Evolutionary conservation across 2,329 filamentous ascomycete species (phyloP).

Genomic region (Pseudogymnoascus sp.): DNA sequence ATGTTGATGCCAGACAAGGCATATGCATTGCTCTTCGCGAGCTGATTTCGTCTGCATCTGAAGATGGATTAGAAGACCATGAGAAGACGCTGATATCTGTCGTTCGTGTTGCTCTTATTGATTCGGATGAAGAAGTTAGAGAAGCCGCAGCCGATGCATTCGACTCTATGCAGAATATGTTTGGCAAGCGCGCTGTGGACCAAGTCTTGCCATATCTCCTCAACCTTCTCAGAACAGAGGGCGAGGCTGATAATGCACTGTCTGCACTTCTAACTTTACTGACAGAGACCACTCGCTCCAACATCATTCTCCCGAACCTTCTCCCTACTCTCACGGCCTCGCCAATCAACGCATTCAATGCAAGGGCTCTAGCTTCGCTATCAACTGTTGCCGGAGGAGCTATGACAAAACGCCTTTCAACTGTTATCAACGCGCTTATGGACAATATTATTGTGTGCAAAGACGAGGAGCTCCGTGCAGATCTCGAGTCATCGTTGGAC

Average conservation of each 20-base stretch:
- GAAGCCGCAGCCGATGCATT: slow-evolving; percentile 97
- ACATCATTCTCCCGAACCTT: slow-evolving; percentile 92
- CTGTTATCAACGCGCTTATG: slow-evolving; percentile 88
- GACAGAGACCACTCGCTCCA: slow-evolving; percentile 86
- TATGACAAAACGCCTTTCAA: slow-evolving; percentile 84
- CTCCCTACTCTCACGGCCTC: slow-evolving; percentile 86
- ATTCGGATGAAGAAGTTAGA: slow-evolving; percentile 80
- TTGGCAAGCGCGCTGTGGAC: slow-evolving; percentile 91
- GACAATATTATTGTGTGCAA: slow-evolving; percentile 76
- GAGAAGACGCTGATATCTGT: slow-evolving; percentile 93
- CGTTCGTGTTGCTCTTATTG: slow-evolving; percentile 84
- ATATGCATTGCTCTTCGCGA: slow-evolving; percentile 95
- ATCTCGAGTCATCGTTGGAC: slow-evolving; percentile 77
- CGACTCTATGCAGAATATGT: slow-evolving; percentile 83
- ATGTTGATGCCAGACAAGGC: slow-evolving; percentile 89
- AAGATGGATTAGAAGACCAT: slow-evolving; percentile 85
- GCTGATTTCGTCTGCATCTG: slow-evolving; percentile 79
- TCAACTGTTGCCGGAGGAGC: slow-evolving; percentile 83
- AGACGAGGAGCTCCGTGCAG: slow-evolving; percentile 57
- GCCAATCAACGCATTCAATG: slow-evolving; percentile 91
- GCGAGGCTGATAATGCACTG: slow-evolving; percentile 83
- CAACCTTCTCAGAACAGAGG: slow-evolving; percentile 76
- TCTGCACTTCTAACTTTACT: slow-evolving; percentile 88
- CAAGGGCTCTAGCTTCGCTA: slow-evolving; percentile 83
- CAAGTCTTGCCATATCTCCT: slow-evolving; percentile 91